These are phyloP conservation scores for Penicillium thymicola DNA, from an alignment of 2,329 filamentous ascomycete species.

Conservation along the genomic window DNA sequence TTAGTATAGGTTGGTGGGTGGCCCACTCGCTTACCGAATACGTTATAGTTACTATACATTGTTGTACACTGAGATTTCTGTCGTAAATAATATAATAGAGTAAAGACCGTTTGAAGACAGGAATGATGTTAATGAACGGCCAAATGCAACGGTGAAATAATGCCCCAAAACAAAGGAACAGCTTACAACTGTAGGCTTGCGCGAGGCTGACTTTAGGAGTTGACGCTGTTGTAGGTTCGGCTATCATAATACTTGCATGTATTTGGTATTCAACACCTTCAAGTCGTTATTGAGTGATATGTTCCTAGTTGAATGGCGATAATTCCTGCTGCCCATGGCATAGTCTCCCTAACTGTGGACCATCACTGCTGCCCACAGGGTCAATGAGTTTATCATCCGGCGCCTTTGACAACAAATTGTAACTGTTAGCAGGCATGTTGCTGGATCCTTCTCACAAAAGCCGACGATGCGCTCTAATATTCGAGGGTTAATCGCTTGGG, in stretches of 20 bases:
- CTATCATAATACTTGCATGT: not conserved
- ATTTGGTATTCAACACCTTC: not conserved
- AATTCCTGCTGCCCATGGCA: not conserved
- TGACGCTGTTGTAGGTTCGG: not conserved
- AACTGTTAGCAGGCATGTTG: not conserved
- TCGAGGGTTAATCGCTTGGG: not conserved
- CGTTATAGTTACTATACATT: no score
- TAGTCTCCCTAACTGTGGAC: not conserved
- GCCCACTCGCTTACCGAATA: no score
- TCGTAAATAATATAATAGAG: not conserved
- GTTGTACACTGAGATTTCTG: not conserved
- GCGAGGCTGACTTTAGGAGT: no score
- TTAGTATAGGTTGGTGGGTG: no score
- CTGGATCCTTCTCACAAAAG: not conserved
- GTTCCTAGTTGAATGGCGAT: not conserved
- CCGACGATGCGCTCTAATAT: not conserved
- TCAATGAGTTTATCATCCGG: not conserved
- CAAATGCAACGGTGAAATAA: not conserved
- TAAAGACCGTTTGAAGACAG: not conserved
- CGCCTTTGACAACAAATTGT: not conserved
- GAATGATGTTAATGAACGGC: not conserved
- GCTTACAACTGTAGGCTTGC: no score
- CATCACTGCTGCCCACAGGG: not conserved
- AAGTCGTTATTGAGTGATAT: not conserved
- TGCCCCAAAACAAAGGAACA: not conserved